Percentiles rank a stretch among this genome's conserved stretches.
These are phyloP conservation scores for Pseudonitzschia delicatissima DNA, from an alignment of 108 stramenopile genomes.

Conservation along the genomic window DNA sequence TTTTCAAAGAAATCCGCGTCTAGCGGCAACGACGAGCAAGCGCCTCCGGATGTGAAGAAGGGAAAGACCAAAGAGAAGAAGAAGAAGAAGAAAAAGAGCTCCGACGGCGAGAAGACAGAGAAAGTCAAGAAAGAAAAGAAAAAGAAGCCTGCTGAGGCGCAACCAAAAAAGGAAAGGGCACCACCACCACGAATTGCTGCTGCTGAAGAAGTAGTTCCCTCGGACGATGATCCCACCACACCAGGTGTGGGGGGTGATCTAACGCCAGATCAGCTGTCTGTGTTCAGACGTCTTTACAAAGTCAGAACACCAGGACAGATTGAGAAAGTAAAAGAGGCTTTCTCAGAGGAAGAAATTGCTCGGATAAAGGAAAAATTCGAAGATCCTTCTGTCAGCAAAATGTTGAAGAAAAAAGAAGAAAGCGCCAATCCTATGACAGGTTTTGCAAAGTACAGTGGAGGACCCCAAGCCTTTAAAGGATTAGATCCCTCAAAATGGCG, in stretches of 20 bases:
- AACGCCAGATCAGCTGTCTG: neutral
- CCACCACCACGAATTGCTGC: neutral
- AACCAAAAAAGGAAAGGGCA: neutral
- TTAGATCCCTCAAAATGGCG: conserved; percentile 19
- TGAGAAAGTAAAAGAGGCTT: neutral
- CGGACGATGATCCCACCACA: neutral
- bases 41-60: neutral
- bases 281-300: neutral
- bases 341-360: neutral
- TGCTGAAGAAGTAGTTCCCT: neutral
- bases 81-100: neutral
- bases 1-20: neutral
- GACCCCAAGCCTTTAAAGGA: conserved; percentile 1
- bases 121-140: neutral
- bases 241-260: conserved; percentile 1
- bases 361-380: neutral
- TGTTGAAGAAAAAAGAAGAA: neutral
- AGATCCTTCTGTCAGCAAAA: neutral
- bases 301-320: neutral
- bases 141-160: neutral
- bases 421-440: neutral
- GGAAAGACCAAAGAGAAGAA: neutral
- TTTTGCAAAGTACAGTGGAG: conserved; percentile 5
- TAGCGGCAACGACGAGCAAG: neutral
- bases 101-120: neutral